Percentiles rank a stretch among this genome's conserved stretches.
phyloP scores from a whole-genome alignment of 1,284 basidiomycete genomes.

The Sanghuangporus weigelae region DNA sequence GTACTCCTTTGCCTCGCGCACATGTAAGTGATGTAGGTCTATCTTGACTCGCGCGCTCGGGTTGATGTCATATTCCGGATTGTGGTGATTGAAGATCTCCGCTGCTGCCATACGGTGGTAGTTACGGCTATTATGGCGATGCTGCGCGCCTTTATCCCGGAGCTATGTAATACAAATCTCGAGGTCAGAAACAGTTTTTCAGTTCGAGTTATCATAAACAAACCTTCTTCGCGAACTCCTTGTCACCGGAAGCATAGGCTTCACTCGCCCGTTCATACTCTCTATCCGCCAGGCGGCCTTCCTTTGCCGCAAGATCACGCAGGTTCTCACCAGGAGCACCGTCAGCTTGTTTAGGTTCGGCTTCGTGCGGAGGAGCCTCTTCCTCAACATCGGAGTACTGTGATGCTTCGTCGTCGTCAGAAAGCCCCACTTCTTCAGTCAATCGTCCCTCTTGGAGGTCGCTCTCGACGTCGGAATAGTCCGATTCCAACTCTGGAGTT shows the following conservation, averaged over 20 bases:
- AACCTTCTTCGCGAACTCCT: constrained; percentile 9
- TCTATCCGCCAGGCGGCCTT: constrained; percentile 3
- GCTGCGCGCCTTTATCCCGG: neutral
- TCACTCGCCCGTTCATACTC: constrained; percentile 10
- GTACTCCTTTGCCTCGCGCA: constrained; percentile 10
- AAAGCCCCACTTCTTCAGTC: neutral
- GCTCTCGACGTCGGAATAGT: constrained; percentile 6
- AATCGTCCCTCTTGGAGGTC: neutral
- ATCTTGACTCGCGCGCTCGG: constrained; percentile 4
- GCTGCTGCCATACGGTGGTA: constrained; percentile 10
- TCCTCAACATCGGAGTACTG: neutral
- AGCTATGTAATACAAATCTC: neutral
- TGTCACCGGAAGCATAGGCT: constrained; percentile 5
- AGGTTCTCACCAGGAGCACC: constrained; percentile 2
- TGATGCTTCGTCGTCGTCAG: neutral
- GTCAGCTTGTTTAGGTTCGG: neutral
- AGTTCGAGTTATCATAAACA: neutral
- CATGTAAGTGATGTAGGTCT: constrained; percentile 13
- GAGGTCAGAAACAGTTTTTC: neutral
- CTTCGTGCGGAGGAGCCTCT: neutral
- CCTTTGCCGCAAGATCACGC: constrained; percentile 2
- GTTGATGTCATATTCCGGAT: constrained; percentile 11
- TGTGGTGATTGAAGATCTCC: constrained; percentile 11
- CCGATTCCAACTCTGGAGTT: constrained; percentile 8
- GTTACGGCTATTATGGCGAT: constrained; percentile 1